Conservation (phyloP, 2,329 filamentous ascomycete genomes). For the Apiospora arundinis region DNA sequence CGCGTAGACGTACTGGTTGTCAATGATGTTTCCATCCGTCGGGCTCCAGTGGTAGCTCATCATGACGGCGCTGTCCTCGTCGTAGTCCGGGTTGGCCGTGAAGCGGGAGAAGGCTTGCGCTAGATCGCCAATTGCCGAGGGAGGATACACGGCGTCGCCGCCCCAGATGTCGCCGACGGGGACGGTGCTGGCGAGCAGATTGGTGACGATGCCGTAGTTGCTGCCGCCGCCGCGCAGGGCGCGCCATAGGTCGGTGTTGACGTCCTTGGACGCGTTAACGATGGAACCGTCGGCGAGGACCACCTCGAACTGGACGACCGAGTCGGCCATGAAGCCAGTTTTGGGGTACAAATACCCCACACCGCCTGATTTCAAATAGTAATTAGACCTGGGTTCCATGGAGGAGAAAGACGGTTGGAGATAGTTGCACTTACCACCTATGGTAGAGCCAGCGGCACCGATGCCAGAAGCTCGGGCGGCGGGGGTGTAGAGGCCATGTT, state of each 20-base stretch:
- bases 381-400: too few species aligned
- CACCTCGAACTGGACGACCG: conserved; percentile 49
- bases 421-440: conserved; percentile 34
- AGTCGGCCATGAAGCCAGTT: conserved; percentile 51
- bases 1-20: neutral
- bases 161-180: conserved; percentile 29
- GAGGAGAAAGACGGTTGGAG: conserved; percentile 30
- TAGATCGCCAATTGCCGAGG: conserved; percentile 12
- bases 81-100: conserved; percentile 19
- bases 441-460: conserved; percentile 36
- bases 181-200: conserved; percentile 26
- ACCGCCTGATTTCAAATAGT: neutral
- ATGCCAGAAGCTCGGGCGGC: conserved; percentile 34
- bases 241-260: conserved; percentile 48
- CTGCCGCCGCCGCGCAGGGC: conserved; percentile 53
- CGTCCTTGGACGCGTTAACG: conserved; percentile 44
- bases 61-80: conserved; percentile 2
- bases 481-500: conserved; percentile 26
- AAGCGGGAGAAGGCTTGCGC: conserved; percentile 28
- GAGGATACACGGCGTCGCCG: conserved; percentile 25
- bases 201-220: conserved; percentile 50
- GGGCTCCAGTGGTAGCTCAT: conserved; percentile 16
- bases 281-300: conserved; percentile 49
- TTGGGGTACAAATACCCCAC: neutral
- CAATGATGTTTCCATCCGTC: neutral